phyloP scores from a whole-genome alignment of 2,329 filamentous ascomycete species.

The Thyridium curvatum region DNA sequence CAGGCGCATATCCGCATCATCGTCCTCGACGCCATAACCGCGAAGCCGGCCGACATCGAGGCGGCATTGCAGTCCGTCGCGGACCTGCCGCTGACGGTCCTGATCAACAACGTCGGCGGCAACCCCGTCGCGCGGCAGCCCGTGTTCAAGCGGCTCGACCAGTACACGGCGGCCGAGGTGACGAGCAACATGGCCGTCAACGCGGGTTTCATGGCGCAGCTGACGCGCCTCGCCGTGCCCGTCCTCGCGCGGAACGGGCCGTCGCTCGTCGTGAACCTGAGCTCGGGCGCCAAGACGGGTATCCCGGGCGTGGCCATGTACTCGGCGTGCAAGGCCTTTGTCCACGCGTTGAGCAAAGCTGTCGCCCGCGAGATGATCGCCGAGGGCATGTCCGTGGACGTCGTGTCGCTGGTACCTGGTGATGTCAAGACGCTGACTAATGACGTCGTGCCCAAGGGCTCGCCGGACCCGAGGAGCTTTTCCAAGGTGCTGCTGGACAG shows the following conservation, averaged over 20 bases:
- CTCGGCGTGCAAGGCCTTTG: conserved; percentile 22
- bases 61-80: conserved; percentile 11
- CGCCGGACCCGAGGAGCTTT: conserved; percentile 5
- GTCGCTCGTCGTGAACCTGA: conserved; percentile 21
- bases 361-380: conserved; percentile 20
- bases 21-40: conserved; percentile 19
- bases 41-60: conserved; percentile 17
- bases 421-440: conserved; percentile 20
- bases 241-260: conserved; percentile 10
- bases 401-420: conserved; percentile 18
- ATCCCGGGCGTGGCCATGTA: conserved; percentile 22
- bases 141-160: conserved; percentile 17
- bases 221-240: conserved; percentile 22
- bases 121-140: conserved; percentile 14
- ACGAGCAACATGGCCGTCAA: conserved; percentile 23
- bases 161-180: conserved; percentile 19
- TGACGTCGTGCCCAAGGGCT: conserved; percentile 6
- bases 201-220: conserved; percentile 25
- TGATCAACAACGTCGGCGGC: conserved; percentile 26
- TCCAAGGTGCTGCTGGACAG: no score
- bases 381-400: conserved; percentile 16
- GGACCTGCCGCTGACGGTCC: conserved; percentile 19
- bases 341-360: conserved; percentile 16
- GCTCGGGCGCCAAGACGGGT: conserved; percentile 16
- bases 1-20: conserved; percentile 18